Evolutionary conservation across 164 flowering plant species (phyloP).

Genomic region (Magnolia officinalis): DNA sequence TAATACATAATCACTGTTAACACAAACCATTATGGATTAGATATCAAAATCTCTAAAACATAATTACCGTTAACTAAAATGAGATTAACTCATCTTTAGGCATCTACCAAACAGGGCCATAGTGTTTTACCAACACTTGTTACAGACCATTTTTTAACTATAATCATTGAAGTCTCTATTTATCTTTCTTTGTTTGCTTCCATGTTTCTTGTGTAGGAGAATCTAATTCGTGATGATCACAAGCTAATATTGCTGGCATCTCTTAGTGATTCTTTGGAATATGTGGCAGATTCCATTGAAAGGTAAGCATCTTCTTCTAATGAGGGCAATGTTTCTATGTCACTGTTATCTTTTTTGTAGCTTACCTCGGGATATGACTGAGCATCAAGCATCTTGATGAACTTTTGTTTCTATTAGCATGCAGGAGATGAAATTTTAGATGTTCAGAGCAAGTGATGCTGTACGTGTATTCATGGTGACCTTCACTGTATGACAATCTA

Average conservation of each 20-base stretch:
- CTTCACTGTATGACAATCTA: no score
- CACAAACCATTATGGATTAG: no score
- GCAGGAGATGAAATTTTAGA: no score
- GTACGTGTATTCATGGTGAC: no score
- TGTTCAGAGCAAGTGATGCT: no score
- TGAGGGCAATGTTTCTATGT: background rate
- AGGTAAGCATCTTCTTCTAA: slow-evolving; percentile 41
- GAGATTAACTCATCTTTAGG: no score
- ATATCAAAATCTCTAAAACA: no score
- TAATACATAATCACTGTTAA: no score
- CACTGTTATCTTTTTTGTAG: background rate
- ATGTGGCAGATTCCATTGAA: slow-evolving; percentile 96
- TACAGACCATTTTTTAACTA: background rate
- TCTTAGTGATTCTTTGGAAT: slow-evolving; percentile 96
- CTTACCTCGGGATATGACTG: background rate
- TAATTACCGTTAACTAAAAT: no score
- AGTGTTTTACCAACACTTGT: no score
- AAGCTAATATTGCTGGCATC: slow-evolving; percentile 92
- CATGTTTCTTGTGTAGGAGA: slow-evolving; percentile 56
- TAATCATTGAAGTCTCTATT: background rate
- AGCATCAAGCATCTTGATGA: background rate
- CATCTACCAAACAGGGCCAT: no score
- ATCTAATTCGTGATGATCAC: slow-evolving; percentile 94
- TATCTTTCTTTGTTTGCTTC: background rate
- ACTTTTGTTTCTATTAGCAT: background rate